Conservation (phyloP, 495 filamentous ascomycete genomes). For the Aspergillus kassunensis region DNA sequence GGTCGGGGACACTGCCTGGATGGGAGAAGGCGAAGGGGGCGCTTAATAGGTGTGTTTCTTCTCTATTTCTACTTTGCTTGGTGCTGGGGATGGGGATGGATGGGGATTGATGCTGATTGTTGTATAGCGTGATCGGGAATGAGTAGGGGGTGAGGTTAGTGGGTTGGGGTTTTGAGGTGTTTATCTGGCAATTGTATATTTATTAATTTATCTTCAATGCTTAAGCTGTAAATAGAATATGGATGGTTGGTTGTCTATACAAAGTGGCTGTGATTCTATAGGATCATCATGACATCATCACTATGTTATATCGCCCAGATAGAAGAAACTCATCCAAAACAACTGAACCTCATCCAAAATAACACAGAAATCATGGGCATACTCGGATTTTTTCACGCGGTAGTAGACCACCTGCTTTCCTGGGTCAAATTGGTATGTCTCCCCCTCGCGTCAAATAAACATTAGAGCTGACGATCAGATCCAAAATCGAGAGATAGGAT, state of each 20-base stretch:
- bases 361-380: not conserved
- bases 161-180: not conserved
- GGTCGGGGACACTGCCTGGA: slow-evolving; percentile 3
- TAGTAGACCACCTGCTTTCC: slow-evolving; percentile 5
- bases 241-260: not conserved
- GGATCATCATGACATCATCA: slow-evolving; percentile 4
- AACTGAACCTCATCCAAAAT: not conserved
- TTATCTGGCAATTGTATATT: not conserved
- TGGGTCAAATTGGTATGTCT: slow-evolving; percentile 6
- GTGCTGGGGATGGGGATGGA: not conserved
- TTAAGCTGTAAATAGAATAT: not conserved
- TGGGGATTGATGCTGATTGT: not conserved
- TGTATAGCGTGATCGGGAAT: not conserved
- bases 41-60: not conserved
- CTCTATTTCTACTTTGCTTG: not conserved
- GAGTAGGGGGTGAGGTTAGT: not conserved
- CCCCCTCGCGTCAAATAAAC: too few relatives aligned
- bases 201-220: not conserved
- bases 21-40: slow-evolving; percentile 3
- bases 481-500: slow-evolving; percentile 32
- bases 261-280: too few relatives aligned
- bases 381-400: not conserved
- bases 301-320: too few relatives aligned
- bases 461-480: not conserved
- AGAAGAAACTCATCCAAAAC: too few relatives aligned